Evolutionary conservation across 495 filamentous ascomycete genomes (phyloP).

Genomic region (Evernia prunastri): DNA sequence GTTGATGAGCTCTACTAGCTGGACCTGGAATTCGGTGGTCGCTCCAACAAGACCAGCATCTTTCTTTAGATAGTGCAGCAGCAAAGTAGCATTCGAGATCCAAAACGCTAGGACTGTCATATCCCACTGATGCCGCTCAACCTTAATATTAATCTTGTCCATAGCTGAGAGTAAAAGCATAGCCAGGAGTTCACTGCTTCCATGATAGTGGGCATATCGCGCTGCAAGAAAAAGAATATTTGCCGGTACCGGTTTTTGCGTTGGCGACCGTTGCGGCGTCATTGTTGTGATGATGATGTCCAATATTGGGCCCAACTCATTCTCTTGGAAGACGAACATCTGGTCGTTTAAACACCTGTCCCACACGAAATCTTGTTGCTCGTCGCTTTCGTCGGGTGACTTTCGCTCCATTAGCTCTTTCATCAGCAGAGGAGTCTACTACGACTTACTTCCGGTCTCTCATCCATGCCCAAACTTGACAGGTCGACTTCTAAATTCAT

Average conservation of each 20-base stretch:
- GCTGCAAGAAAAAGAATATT: slow-evolving; percentile 96
- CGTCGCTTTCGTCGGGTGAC: slow-evolving; percentile 77
- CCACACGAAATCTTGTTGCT: slow-evolving; percentile 96
- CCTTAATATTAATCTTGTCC: slow-evolving; percentile 93
- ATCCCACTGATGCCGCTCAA: slow-evolving; percentile 93
- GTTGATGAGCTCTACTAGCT: slow-evolving; percentile 91
- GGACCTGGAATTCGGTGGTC: slow-evolving; percentile 83
- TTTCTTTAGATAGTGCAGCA: slow-evolving; percentile 96
- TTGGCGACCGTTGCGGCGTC: slow-evolving; percentile 89
- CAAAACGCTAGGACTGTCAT: slow-evolving; percentile 99
- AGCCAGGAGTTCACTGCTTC: slow-evolving; percentile 74
- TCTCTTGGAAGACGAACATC: slow-evolving; percentile 99
- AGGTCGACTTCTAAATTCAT: slow-evolving; percentile 95
- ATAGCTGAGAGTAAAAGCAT: slow-evolving; percentile 78
- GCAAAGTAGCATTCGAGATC: slow-evolving; percentile 93
- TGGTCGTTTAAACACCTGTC: slow-evolving; percentile 91
- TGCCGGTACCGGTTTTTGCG: slow-evolving; percentile 94
- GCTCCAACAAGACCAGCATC: slow-evolving; percentile 74
- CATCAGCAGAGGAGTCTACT: neutral
- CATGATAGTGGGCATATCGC: slow-evolving; percentile 94
- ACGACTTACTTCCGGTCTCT: slow-evolving; percentile 76
- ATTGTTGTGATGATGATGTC: slow-evolving; percentile 97
- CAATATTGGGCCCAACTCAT: slow-evolving; percentile 79
- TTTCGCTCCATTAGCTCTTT: slow-evolving; percentile 32
- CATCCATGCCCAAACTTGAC: slow-evolving; percentile 91